A percentile compares a stretch with the other conserved stretches of the same genome.
Evolutionary conservation across 2,329 filamentous ascomycete genomes (phyloP).

Genomic region (Cordyceps militaris): DNA sequence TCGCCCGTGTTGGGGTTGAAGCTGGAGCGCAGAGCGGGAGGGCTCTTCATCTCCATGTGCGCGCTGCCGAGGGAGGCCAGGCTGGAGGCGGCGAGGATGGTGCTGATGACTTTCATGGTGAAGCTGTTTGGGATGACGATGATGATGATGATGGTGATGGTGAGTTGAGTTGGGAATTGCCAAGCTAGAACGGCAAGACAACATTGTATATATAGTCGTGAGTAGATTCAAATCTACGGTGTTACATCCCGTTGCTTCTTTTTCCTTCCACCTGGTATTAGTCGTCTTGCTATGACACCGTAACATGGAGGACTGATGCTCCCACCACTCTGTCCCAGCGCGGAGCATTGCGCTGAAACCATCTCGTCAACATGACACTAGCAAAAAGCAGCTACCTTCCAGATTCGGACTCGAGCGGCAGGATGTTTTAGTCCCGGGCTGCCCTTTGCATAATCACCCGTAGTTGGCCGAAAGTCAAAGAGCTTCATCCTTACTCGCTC

Average conservation of each 20-base stretch:
- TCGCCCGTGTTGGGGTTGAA: conserved; percentile 23
- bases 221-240: no score
- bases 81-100: neutral
- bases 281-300: neutral
- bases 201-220: neutral
- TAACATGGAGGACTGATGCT: conserved; percentile 2
- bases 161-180: neutral
- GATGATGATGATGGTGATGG: neutral
- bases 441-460: neutral
- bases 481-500: neutral
- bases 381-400: conserved; percentile 4
- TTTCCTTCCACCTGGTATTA: no score
- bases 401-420: neutral
- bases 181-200: neutral
- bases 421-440: neutral
- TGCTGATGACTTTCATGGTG: conserved; percentile 7
- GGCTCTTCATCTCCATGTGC: conserved; percentile 26
- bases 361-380: neutral
- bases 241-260: no score
- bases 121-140: neutral
- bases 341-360: neutral
- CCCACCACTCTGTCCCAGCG: neutral
- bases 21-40: conserved; percentile 23
- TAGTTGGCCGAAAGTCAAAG: neutral
- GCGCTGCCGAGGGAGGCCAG: conserved; percentile 15